phyloP scores from a whole-genome alignment of 441 rosid genomes.

The Populus hybrid region DNA sequence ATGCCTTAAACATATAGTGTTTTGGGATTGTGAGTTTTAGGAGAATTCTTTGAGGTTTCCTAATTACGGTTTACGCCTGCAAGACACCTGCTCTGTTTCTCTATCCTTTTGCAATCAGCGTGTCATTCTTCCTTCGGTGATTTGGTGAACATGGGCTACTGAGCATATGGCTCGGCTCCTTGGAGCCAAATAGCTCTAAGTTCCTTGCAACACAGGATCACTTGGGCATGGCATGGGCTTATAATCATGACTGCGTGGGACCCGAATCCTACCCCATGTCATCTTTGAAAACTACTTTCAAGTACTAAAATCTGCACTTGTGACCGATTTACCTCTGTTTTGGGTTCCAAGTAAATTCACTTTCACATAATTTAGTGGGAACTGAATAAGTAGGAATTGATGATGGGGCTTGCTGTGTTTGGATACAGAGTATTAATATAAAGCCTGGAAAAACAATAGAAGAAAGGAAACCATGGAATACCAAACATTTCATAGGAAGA shows the following conservation, averaged over 20 bases:
- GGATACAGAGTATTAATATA: background rate
- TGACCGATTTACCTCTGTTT: background rate
- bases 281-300: constrained; percentile 14
- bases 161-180: background rate
- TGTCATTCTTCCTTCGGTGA: no score
- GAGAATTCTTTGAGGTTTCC: no score
- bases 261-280: constrained; percentile 6
- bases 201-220: background rate
- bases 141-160: no score
- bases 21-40: background rate
- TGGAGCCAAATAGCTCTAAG: background rate
- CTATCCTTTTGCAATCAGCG: no score
- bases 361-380: background rate
- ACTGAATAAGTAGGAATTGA: background rate
- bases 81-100: background rate
- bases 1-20: background rate
- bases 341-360: constrained; percentile 2
- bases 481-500: constrained; percentile 27
- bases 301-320: constrained; percentile 14
- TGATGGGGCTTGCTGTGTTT: constrained; percentile 10
- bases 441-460: background rate
- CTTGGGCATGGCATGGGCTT: constrained; percentile 11
- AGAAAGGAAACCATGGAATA: background rate
- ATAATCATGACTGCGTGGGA: constrained; percentile 6
- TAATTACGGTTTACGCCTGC: background rate